Base-by-base conservation (phyloP, 768 basidiomycete species). In the Phylloporus rhodoxanthus region DNA sequence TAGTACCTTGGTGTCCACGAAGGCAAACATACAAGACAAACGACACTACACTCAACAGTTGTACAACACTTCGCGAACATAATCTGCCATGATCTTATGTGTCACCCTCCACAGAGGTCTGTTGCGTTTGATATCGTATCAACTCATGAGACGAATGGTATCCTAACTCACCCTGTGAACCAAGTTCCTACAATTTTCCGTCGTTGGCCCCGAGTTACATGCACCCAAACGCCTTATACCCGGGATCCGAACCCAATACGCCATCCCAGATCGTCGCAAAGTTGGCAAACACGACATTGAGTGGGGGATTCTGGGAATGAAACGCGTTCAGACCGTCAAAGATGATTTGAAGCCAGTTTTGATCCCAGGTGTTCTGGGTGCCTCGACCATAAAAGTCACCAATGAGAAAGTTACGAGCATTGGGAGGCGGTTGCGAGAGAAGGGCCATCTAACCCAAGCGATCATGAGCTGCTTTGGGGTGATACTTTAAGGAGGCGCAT, bases 61-160 rank as follows among this genome's bases (percentile, higher is more conserved):
- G 1, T 45, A 40, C 59, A 76, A 59, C 0, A 75, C 75, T 45
- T 73, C 68, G 21, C 61, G 57, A 0, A 76, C 76, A 32, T 71
- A 78, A 50, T 77, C 77, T 5, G 76, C 77, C 78, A 80, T 79
- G 45, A 80, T 75, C 37, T 72, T 68, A 55, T 72, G 65, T 0
- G 74, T 77, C 57, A 72, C 72, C 39, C 70, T 74, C 15, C 75
- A 76, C 3, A 77, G 80, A 52, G 80, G 76, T 5, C 78, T 77
- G 50, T 39, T 21, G 7, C 39, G 20, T 33, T 40, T 5, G 14
- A 26, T 2, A 5, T 19, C 14, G 2, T 8, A 44, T 46, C 21
- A 57, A 46, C 9, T 38, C 1, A 20, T 19, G 8, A 7, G 25
- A 9, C 1, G 19, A 28, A n/a, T 2, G 13, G 44, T 43, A 17